Evolutionary conservation across 306 rosid species (phyloP).

Genomic region (Gleditsia sinensis): DNA sequence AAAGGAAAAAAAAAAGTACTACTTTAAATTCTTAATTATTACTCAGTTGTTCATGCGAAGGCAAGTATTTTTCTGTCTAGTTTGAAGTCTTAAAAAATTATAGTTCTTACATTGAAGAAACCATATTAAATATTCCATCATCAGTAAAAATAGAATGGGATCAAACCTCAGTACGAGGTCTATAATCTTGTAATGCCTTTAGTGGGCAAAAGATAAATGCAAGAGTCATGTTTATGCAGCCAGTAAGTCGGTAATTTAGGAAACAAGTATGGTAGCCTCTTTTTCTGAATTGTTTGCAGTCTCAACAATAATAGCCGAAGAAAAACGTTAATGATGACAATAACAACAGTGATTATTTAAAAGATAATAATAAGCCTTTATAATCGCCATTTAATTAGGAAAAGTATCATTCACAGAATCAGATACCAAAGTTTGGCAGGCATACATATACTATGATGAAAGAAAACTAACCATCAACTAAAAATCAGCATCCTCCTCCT

Average conservation of each 20-base stretch:
- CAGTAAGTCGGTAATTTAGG: not conserved
- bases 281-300: not conserved
- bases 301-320: not conserved
- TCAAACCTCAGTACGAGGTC: not conserved
- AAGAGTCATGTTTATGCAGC: not conserved
- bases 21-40: too few relatives aligned
- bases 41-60: too few relatives aligned
- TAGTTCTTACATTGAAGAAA: not conserved
- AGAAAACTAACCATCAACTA: not conserved
- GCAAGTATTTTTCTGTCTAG: too few relatives aligned
- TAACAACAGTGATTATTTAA: not conserved
- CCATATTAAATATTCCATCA: not conserved
- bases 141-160: not conserved
- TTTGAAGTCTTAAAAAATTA: too few relatives aligned
- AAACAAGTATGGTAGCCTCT: not conserved
- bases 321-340: too few relatives aligned
- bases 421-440: constrained; percentile 21
- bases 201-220: not conserved
- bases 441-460: not conserved
- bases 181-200: not conserved
- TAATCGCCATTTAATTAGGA: not conserved
- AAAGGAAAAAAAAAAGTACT: too few relatives aligned
- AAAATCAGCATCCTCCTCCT: not conserved
- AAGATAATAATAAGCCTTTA: not conserved
- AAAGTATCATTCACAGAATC: constrained; percentile 4